Evolutionary conservation across 2,329 filamentous ascomycete species (phyloP), one percentile per base, ranked within the genome.

Genomic region (Cadophora luteo-olivacea): DNA sequence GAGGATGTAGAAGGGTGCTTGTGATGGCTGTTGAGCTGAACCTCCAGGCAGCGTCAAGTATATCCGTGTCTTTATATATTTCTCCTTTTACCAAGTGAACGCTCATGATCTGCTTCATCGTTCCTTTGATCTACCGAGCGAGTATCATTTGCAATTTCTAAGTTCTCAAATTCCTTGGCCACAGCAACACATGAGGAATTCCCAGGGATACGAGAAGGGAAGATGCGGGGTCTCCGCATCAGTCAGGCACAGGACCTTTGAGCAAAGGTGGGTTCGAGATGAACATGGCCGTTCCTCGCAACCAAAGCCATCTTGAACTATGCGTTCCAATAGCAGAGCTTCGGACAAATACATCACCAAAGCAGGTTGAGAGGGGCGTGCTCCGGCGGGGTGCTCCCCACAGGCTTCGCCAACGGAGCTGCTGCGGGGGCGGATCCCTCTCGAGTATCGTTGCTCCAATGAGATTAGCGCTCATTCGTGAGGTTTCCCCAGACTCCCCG

Each of bases 401-500:
- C 12, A 2, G 12, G 36, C 36, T 38, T 38, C 2, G 36, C 36
- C 8, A 38, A 9, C 36, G 36, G 36, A 38, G 36, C 36, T 38
- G 11, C 12, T 38, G 36, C 36, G 36, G 36, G 36, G 36, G 36
- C 12, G 36, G 36, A 38, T 38, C 36, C 36, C 8, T 11, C 12
- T 12, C 16, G 14, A 12, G 1, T 29, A 57, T 57, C 29, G 19
- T 36, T 57, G 32, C 32, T 36, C 32, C 54, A 33, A 57, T 57
- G 29, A 57, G 32, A 36, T 7, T 57, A 57, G 54, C 22, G 16
- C 11, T 29, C 19, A 9, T 29, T 54, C 4, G 51, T 36, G 33
- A 36, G 54, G 29, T 57, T 57, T 57, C 54, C 54, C 54, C 54
- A 57, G 54, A 36, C 24, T 32, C 54, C 29, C 54, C 54, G 32